Conservation (phyloP, 2,329 filamentous ascomycete genomes). For the Alternaria viburni region DNA sequence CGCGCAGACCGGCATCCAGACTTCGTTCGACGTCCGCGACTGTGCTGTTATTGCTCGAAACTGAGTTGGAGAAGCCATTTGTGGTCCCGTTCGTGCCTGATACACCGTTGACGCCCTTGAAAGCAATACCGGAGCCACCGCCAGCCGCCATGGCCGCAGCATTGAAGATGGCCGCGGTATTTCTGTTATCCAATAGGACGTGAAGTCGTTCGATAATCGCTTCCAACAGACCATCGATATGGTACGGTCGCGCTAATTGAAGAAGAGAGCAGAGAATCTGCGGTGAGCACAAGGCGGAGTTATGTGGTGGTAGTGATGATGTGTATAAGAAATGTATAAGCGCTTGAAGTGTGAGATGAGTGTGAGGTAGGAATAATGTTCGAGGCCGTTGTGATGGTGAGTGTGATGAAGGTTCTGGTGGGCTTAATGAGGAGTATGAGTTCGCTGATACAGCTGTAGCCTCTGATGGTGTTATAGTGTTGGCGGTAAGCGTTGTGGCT, state of each 20-base stretch:
- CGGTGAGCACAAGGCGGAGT: conserved; percentile 83
- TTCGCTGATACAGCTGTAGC: conserved; percentile 49
- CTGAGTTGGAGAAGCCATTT: conserved; percentile 23
- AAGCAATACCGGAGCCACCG: conserved; percentile 82
- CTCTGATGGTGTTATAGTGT: conserved; percentile 45
- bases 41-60: conserved; percentile 2
- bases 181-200: conserved; percentile 85
- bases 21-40: conserved; percentile 30
- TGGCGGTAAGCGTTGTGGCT: conserved; percentile 52
- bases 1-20: conserved; percentile 44
- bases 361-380: conserved; percentile 92
- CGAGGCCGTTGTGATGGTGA: conserved; percentile 74
- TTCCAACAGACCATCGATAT: conserved; percentile 89
- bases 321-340: conserved; percentile 94
- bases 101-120: conserved; percentile 47
- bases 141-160: conserved; percentile 97
- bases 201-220: conserved; percentile 92
- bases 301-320: conserved; percentile 78
- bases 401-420: conserved; percentile 60
- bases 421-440: conserved; percentile 53
- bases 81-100: conserved; percentile 34
- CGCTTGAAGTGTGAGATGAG: conserved; percentile 84
- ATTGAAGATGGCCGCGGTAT: conserved; percentile 96
- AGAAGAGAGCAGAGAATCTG: conserved; percentile 95
- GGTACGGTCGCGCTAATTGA: conserved; percentile 91